Base-by-base conservation (phyloP, 2,329 filamentous ascomycete species). In the Graphilbum ipis-grandicollis region DNA sequence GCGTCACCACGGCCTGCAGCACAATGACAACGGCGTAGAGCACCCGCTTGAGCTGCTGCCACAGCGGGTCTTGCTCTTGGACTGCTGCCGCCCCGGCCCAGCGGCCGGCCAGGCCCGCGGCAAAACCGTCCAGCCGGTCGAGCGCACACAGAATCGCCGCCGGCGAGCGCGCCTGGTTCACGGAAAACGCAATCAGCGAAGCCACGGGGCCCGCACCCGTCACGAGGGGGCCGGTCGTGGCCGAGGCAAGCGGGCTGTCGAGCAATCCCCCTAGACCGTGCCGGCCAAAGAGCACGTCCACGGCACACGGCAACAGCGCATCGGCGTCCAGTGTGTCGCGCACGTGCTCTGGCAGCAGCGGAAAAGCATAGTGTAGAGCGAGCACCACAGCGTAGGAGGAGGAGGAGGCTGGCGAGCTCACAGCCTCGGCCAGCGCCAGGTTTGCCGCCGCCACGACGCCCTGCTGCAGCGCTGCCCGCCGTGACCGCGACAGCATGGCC, bases 251-350 rank as follows among this genome's bases (percentile, higher is more conserved):
- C n/a, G n/a, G n/a, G n/a, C n/a, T n/a, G n/a, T n/a, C 83, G 15
- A 77, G 83, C n/a, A 76, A 73, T n/a, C n/a, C 44, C 78, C 71
- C 35, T 92, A 75, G 1, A 84, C 84, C 48, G 86, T 78, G 0
- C 77, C 76, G 7, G 77, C 75, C 9, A 82, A 68, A 1, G 78
- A 28, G 26, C 26, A 28, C 70, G 37, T 71, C 70, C 25, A 82
- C 62, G 28, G 80, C 59, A 0, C 81, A 61, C 0, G 83, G 81
- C 9, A 93, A 60, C 17, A 93, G 59, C 9, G 63, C 57, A 45
- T 84, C 71, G 54, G 76, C 79, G 47, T 84, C 63, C 29, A 92
- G 52, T 33, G 65, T 58, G 6, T 57, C 55, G 44, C 67, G 66
- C 39, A 77, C 66, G 4, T 57, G 53, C 36, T 75, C 68, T 0